phyloP scores from a whole-genome alignment of 371 early-diverging fungal genomes.

The Syncephalastrum monosporum region DNA sequence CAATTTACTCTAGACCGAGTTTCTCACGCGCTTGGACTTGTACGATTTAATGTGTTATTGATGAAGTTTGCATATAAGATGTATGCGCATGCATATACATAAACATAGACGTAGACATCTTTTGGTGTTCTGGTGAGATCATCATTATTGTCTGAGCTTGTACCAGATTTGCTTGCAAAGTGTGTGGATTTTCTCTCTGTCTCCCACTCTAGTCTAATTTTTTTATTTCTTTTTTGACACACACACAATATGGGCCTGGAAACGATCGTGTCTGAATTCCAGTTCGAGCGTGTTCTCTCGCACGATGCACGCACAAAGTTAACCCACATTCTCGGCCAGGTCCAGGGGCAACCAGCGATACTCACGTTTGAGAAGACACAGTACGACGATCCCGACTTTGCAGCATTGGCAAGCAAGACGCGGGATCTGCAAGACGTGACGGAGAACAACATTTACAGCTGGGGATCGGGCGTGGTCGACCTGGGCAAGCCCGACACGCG shows the following conservation, averaged over 20 bases:
- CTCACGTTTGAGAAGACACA: constrained; percentile 54
- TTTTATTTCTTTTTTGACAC: constrained; percentile 6
- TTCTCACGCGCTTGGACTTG: too few relatives aligned
- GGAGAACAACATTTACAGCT: constrained; percentile 64
- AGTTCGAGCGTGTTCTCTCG: constrained; percentile 33
- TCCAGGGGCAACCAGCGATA: constrained; percentile 29
- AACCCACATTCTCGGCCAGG: constrained; percentile 31
- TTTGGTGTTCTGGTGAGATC: too few relatives aligned
- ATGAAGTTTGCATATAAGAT: too few relatives aligned
- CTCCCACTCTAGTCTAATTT: background rate
- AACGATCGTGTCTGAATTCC: constrained; percentile 18
- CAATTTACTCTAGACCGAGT: too few relatives aligned
- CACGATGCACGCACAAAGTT: constrained; percentile 42
- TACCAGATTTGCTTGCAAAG: too few relatives aligned
- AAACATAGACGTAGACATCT: too few relatives aligned
- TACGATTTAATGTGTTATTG: too few relatives aligned
- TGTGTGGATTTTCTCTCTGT: background rate
- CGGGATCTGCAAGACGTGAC: constrained; percentile 28
- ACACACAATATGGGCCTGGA: constrained; percentile 1
- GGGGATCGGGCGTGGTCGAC: constrained; percentile 43
- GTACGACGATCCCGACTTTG: constrained; percentile 37
- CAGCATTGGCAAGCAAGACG: constrained; percentile 29
- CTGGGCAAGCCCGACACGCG: constrained; percentile 48
- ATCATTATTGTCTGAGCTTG: too few relatives aligned
- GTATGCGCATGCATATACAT: too few relatives aligned